Evolutionary conservation across 306 rosid species (phyloP).

Genomic region (Inga laurina): DNA sequence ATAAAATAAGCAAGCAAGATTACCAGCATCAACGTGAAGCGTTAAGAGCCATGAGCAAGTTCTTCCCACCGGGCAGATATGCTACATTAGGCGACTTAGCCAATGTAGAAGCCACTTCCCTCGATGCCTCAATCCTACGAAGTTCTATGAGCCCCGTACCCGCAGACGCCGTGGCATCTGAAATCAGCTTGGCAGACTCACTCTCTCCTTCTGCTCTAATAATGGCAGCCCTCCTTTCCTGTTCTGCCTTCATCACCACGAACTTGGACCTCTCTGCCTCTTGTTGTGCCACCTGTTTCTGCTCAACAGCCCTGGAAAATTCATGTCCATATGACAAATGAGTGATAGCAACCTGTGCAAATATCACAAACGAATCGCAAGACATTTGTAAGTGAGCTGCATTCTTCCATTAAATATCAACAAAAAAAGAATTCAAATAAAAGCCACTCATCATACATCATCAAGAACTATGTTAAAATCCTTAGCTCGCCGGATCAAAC

Average conservation of each 20-base stretch:
- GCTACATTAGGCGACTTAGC: conserved; percentile 85
- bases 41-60: conserved; percentile 72
- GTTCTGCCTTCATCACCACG: conserved; percentile 93
- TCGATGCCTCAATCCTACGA: conserved; percentile 85
- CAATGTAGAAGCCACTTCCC: conserved; percentile 77
- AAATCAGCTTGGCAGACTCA: conserved; percentile 84
- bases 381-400: background rate
- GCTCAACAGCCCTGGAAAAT: conserved; percentile 87
- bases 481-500: conserved; percentile 67
- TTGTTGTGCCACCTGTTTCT: conserved; percentile 97
- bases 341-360: conserved; percentile 60
- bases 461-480: conserved; percentile 86
- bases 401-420: background rate
- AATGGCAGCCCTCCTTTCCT: conserved; percentile 87
- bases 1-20: conserved; percentile 8
- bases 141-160: conserved; percentile 84
- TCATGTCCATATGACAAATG: conserved; percentile 76
- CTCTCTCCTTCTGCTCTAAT: conserved; percentile 95
- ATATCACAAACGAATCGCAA: background rate
- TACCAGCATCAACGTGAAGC: conserved; percentile 66
- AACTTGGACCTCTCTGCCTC: conserved; percentile 95
- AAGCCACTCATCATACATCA: conserved; percentile 42
- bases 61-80: conserved; percentile 66
- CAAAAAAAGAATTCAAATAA: background rate
- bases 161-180: conserved; percentile 69